Evolutionary conservation across 2,329 filamentous ascomycete genomes (phyloP).

Genomic region (Gaeumannomyces tritici): DNA sequence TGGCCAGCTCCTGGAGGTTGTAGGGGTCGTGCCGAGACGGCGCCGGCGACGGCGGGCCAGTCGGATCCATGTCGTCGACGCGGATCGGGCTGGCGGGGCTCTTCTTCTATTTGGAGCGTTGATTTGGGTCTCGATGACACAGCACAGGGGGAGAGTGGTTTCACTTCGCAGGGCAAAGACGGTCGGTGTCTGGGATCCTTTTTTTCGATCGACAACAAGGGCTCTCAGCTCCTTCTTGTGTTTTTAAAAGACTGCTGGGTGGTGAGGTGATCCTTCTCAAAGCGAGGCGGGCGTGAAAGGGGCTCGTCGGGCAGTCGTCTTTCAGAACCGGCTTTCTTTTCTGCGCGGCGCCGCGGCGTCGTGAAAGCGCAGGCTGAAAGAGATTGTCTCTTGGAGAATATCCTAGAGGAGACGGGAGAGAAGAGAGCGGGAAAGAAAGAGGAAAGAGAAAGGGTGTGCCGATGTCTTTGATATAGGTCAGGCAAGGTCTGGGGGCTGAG

Average conservation of each 20-base stretch:
- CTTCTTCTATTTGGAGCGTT: background rate
- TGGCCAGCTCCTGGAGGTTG: slow-evolving; percentile 32
- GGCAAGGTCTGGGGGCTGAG: background rate
- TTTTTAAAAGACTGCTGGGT: background rate
- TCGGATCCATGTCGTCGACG: background rate
- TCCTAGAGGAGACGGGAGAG: background rate
- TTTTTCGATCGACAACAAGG: background rate
- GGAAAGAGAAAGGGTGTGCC: background rate
- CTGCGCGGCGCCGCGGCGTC: background rate
- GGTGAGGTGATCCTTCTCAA: background rate
- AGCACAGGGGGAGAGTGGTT: no score
- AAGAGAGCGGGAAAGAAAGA: no score
- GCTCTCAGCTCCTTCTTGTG: background rate
- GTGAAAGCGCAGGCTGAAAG: background rate
- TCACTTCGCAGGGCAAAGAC: background rate
- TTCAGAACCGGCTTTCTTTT: background rate
- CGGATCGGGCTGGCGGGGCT: background rate
- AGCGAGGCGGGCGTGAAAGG: background rate
- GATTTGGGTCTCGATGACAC: background rate
- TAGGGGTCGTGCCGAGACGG: slow-evolving; percentile 28
- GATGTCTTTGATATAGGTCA: background rate
- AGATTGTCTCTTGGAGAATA: background rate
- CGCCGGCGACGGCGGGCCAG: slow-evolving; percentile 29
- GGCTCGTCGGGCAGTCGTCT: background rate
- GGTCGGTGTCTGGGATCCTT: background rate